phyloP scores from a whole-genome alignment of 257 asterid genomes.

The Solanum ossicruentum region DNA sequence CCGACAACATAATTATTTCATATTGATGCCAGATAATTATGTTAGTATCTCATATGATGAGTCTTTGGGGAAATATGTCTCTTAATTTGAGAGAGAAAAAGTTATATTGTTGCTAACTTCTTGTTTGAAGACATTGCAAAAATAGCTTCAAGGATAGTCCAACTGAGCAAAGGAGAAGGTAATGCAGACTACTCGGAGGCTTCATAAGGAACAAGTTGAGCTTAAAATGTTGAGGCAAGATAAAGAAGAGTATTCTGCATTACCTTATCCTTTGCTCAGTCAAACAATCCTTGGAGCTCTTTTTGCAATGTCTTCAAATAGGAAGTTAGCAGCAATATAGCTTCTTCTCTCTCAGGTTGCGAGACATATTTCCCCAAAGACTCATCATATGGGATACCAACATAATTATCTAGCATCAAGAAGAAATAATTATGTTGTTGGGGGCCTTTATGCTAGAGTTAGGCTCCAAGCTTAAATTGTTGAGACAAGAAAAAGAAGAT shows the following conservation, averaged over 20 bases:
- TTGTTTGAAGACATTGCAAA: slow-evolving; percentile 27
- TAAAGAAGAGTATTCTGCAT: slow-evolving; percentile 31
- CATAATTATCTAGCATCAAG: slow-evolving; percentile 37
- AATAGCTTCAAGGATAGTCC: slow-evolving; percentile 40
- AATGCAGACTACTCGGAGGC: slow-evolving; percentile 35
- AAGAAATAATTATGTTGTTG: slow-evolving; percentile 1
- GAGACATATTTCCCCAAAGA: slow-evolving; percentile 32
- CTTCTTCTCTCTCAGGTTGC: slow-evolving; percentile 37
- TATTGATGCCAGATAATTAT: slow-evolving; percentile 38
- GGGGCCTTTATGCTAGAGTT: slow-evolving; percentile 3
- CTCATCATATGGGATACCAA: slow-evolving; percentile 38
- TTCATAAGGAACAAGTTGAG: slow-evolving; percentile 30
- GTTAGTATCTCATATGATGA: slow-evolving; percentile 39
- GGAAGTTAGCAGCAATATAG: slow-evolving; percentile 25
- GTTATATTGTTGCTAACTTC: slow-evolving; percentile 26
- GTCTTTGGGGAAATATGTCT: slow-evolving; percentile 27
- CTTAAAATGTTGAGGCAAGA: too few relatives aligned
- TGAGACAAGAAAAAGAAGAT: slow-evolving; percentile 21
- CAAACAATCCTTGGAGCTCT: slow-evolving; percentile 40
- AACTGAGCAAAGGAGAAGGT: slow-evolving; percentile 68
- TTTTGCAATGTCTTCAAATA: slow-evolving; percentile 31
- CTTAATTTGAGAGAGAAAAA: slow-evolving; percentile 41
- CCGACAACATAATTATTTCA: not conserved
- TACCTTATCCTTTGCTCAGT: slow-evolving; percentile 65
- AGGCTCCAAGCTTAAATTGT: slow-evolving; percentile 36